phyloP scores from a whole-genome alignment of 768 basidiomycete species.

The Lentinula lateritia region DNA sequence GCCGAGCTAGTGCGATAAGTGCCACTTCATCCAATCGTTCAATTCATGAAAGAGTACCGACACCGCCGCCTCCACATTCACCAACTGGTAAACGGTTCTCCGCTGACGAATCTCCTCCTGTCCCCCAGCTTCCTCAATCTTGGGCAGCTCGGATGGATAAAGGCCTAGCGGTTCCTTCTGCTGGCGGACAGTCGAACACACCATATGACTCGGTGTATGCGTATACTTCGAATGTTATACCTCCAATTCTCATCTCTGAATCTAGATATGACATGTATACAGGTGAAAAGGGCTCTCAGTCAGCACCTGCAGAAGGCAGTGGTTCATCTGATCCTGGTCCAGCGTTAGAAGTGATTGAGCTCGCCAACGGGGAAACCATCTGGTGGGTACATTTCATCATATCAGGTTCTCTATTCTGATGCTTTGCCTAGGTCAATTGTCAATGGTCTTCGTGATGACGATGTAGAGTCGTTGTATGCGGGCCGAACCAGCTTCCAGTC shows the following conservation, averaged over 20 bases:
- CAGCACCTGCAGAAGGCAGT: constrained; percentile 19
- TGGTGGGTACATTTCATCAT: constrained; percentile 46
- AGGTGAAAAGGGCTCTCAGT: constrained; percentile 38
- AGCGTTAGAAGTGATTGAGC: constrained; percentile 73
- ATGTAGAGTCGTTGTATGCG: constrained; percentile 62
- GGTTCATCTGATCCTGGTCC: constrained; percentile 31
- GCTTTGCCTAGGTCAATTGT: constrained; percentile 62
- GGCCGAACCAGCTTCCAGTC: constrained; percentile 70
- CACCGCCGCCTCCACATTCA: constrained; percentile 75
- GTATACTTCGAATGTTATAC: constrained; percentile 13
- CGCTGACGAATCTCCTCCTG: constrained; percentile 58
- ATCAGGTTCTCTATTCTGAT: constrained; percentile 11
- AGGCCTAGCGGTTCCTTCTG: constrained; percentile 28
- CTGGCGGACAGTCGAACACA: constrained; percentile 62
- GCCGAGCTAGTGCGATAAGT: constrained; percentile 44
- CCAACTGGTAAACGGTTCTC: constrained; percentile 58
- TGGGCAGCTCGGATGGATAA: constrained; percentile 38
- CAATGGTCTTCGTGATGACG: constrained; percentile 75
- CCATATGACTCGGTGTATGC: constrained; percentile 78
- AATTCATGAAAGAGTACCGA: constrained; percentile 76
- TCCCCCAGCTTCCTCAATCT: constrained; percentile 57
- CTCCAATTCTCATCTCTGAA: constrained; percentile 16
- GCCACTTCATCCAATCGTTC: constrained; percentile 61
- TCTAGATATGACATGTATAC: constrained; percentile 77
- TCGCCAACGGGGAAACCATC: constrained; percentile 84